Evolutionary conservation across 495 filamentous ascomycete genomes (phyloP).

Genomic region (Lepraria neglecta): DNA sequence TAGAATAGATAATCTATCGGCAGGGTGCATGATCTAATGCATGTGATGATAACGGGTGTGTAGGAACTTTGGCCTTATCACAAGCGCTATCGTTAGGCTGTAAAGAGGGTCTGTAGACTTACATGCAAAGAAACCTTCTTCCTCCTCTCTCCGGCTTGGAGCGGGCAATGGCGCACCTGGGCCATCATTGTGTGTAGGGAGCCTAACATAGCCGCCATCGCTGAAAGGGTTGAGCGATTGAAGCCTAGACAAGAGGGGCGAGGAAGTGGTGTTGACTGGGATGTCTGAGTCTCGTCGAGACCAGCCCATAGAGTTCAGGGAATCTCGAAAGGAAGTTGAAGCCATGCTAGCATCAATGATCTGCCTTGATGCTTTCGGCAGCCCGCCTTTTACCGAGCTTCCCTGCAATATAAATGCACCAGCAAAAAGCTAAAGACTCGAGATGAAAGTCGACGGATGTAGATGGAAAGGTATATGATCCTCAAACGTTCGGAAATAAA

Average conservation of each 20-base stretch:
- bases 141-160: constrained; percentile 78
- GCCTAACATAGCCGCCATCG: constrained; percentile 75
- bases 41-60: constrained; percentile 33
- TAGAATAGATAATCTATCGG: constrained; percentile 17
- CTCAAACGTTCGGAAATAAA: not conserved
- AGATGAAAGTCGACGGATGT: not conserved
- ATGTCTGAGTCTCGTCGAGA: constrained; percentile 75
- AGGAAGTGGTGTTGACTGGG: constrained; percentile 70
- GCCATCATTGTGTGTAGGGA: constrained; percentile 74
- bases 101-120: constrained; percentile 49
- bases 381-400: constrained; percentile 21
- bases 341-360: constrained; percentile 55
- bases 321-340: constrained; percentile 81
- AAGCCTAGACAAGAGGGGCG: constrained; percentile 71
- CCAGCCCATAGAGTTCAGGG: constrained; percentile 93
- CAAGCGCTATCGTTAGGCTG: constrained; percentile 22
- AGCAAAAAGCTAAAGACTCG: constrained; percentile 10
- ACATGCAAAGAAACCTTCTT: constrained; percentile 93
- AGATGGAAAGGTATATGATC: not conserved
- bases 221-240: constrained; percentile 87
- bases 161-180: constrained; percentile 85
- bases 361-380: constrained; percentile 18
- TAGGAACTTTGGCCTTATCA: constrained; percentile 31
- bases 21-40: constrained; percentile 32
- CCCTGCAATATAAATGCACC: constrained; percentile 22